These are phyloP conservation scores for Hippophae gyantsensis DNA, from an alignment of 306 rosid genomes.

Conservation along the genomic window DNA sequence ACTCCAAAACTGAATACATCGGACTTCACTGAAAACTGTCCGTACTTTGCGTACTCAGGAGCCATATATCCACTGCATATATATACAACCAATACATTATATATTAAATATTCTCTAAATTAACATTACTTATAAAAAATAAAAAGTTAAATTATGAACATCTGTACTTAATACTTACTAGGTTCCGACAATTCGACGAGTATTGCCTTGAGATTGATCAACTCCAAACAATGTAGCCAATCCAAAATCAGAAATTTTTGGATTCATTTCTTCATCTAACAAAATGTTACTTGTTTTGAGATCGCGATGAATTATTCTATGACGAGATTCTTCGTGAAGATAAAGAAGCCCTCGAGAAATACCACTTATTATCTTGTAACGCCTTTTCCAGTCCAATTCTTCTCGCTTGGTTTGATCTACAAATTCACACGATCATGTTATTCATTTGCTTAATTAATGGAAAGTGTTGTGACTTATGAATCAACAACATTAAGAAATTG, in stretches of 20 bases:
- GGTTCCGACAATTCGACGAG: slow-evolving; percentile 15
- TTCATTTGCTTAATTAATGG: no score
- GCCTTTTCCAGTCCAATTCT: slow-evolving; percentile 9
- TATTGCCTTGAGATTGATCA: slow-evolving; percentile 10
- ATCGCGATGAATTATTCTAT: slow-evolving; percentile 7
- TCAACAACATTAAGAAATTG: no score
- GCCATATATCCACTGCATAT: slow-evolving; percentile 25
- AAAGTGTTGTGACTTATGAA: no score
- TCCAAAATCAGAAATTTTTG: slow-evolving; percentile 21
- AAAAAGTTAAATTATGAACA: background rate
- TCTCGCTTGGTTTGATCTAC: slow-evolving; percentile 6
- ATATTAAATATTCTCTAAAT: background rate
- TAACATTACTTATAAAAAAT: background rate
- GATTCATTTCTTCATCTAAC: slow-evolving; percentile 16
- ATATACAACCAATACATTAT: background rate
- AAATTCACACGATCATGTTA: no score
- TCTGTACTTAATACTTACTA: slow-evolving; percentile 7
- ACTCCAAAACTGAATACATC: slow-evolving; percentile 31
- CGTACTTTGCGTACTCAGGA: slow-evolving; percentile 19
- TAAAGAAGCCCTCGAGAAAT: slow-evolving; percentile 14
- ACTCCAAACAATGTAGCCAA: slow-evolving; percentile 7
- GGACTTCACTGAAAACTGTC: slow-evolving; percentile 14
- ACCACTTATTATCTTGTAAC: slow-evolving; percentile 13
- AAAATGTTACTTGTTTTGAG: slow-evolving; percentile 15
- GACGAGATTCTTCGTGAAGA: slow-evolving; percentile 19